Conservation (phyloP, 352 stramenopile genomes). For the Globisporangium orthogonon region DNA sequence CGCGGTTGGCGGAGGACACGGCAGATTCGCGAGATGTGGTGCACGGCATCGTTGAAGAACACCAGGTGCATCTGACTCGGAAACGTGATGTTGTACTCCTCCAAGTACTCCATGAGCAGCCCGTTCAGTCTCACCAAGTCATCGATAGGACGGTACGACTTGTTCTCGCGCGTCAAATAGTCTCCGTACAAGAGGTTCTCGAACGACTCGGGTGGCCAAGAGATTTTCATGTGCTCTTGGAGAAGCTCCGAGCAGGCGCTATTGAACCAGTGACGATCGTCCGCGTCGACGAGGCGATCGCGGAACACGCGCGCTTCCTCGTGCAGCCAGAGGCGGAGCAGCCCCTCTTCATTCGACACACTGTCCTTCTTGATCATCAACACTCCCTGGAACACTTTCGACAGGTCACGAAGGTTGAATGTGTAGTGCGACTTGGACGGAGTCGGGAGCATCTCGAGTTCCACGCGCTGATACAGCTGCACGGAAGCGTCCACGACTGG, state of each 20-base stretch:
- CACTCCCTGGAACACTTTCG: conserved; percentile 91
- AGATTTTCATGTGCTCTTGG: conserved; percentile 52
- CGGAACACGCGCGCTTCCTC: conserved; percentile 90
- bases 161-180: conserved; percentile 80
- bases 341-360: conserved; percentile 49
- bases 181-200: conserved; percentile 89
- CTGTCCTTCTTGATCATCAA: conserved; percentile 89
- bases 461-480: conserved; percentile 83
- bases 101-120: conserved; percentile 87
- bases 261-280: conserved; percentile 89
- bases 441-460: conserved; percentile 87
- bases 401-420: conserved; percentile 92
- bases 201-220: conserved; percentile 58
- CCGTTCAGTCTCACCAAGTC: conserved; percentile 62
- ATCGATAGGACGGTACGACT: conserved; percentile 63
- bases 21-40: conserved; percentile 91
- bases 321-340: conserved; percentile 89
- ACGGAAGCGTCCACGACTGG: conserved; percentile 88
- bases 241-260: conserved; percentile 62
- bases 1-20: conserved; percentile 89
- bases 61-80: conserved; percentile 92
- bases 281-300: conserved; percentile 84
- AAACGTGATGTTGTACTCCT: conserved; percentile 95
- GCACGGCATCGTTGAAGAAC: conserved; percentile 93
- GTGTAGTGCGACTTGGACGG: conserved; percentile 92